Evolutionary conservation across 768 basidiomycete species (phyloP), one percentile per base, ranked within the genome.

Genomic region (Inosperma sp.): DNA sequence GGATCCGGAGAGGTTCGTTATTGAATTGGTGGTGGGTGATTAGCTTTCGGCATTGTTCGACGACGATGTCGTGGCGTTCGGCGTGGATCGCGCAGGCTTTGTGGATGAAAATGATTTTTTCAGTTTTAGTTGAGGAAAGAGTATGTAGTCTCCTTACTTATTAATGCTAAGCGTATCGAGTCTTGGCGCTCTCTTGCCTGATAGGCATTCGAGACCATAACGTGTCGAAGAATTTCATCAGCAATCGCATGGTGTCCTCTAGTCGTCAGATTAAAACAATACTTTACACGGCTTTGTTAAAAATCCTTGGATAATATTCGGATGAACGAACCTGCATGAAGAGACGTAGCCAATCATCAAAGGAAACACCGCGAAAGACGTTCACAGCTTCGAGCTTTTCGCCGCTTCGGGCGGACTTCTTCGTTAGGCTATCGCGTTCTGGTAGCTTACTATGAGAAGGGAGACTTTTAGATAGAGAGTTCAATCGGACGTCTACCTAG

Each of bases 301-400:
- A 27, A 39, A 25, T 23, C n/a, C 17, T n/a, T 29, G 10, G 19
- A 8, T 14, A 41, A 35, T 7, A 2, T 0, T 31, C 26, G 33
- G 22, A 16, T 48, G 50, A 31, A 16, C 74, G 42, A 45, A 92
- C 95, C 75, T 93, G 88, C 73, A 96, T 81, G 62, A 93, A 83
- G 33, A 97, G 60, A 13, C 75, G 73, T 41, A 95, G 64, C 95
- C 95, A 99, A 46, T 87, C 82, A 49, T 87, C 86, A 58, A 92
- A 91, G 3, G 75, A 75, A 29, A 95, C 73, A 0, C 89, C 88
- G 9, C 94, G 83, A 65, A 94, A 97, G 0, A 80, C 72, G 43
- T 83, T 77, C 2, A 88, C 77, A 22, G 72, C 74, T 16, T 68
- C 72, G 3, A 57, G 37, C 52, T 72, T 72, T 49, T 72, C 66